phyloP scores from a whole-genome alignment of 108 stramenopile species.

The Epipyxis sp. region DNA sequence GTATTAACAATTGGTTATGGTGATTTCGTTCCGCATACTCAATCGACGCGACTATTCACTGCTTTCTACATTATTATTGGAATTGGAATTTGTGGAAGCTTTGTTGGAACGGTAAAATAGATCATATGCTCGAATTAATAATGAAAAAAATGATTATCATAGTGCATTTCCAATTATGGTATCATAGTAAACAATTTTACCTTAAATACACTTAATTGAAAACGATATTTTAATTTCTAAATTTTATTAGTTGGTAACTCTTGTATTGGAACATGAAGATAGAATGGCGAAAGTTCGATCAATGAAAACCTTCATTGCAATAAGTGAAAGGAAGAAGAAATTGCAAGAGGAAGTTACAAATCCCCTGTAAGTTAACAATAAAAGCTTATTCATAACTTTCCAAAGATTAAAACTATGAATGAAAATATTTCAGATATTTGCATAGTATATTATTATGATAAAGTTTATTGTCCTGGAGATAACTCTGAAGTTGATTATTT shows the following conservation, averaged over 20 bases:
- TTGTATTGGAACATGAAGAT: too few species aligned
- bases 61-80: background rate
- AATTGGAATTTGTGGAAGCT: background rate
- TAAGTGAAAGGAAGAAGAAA: too few species aligned
- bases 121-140: background rate
- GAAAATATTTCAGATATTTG: too few species aligned
- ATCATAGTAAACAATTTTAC: background rate
- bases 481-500: too few species aligned
- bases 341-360: too few species aligned
- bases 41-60: background rate
- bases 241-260: background rate
- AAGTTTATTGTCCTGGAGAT: too few species aligned
- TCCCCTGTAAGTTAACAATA: too few species aligned
- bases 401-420: too few species aligned
- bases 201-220: background rate
- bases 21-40: background rate
- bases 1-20: conserved; percentile 37
- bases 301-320: too few species aligned
- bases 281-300: background rate
- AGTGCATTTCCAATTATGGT: background rate
- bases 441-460: too few species aligned
- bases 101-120: background rate
- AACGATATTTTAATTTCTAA: background rate
- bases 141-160: background rate
- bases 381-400: too few species aligned